Evolutionary conservation across 1,284 basidiomycete species (phyloP).

Genomic region (Cronartium ribicola): DNA sequence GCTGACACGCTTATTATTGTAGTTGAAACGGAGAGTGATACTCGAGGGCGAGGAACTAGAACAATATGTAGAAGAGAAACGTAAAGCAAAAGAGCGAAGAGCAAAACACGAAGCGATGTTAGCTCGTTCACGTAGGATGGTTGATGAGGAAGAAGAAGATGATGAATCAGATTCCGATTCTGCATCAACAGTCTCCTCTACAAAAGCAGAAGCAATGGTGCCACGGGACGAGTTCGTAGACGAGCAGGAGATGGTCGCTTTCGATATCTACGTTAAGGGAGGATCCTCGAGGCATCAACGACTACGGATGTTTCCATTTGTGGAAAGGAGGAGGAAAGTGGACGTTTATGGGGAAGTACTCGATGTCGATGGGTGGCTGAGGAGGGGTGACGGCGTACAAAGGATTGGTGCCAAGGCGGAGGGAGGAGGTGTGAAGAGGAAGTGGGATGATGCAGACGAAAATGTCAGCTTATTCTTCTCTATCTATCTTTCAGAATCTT

Average conservation of each 20-base stretch:
- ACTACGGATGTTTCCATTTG: conserved; percentile 94
- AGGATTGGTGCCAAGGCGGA: conserved; percentile 73
- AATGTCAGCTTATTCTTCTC: background rate
- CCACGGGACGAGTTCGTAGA: conserved; percentile 49
- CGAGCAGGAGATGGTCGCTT: conserved; percentile 62
- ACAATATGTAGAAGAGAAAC: conserved; percentile 70
- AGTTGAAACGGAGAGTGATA: conserved; percentile 75
- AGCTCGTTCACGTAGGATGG: conserved; percentile 75
- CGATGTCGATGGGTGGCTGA: conserved; percentile 87
- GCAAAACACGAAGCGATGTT: conserved; percentile 79
- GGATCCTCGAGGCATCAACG: conserved; percentile 79
- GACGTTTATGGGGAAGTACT: conserved; percentile 94
- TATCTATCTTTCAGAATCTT: background rate
- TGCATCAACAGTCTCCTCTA: conserved; percentile 14
- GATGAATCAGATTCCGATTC: conserved; percentile 41
- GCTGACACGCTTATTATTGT: conserved; percentile 28
- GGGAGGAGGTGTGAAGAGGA: conserved; percentile 53
- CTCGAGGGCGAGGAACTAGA: conserved; percentile 66
- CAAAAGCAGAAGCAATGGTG: conserved; percentile 42
- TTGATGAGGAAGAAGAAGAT: conserved; percentile 62
- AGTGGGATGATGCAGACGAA: conserved; percentile 19
- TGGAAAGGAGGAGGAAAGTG: conserved; percentile 83
- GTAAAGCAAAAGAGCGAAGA: conserved; percentile 74
- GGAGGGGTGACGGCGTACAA: conserved; percentile 80
- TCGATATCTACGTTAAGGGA: conserved; percentile 94